phyloP scores from a whole-genome alignment of 306 rosid species.

The Gastrolobium villosum region DNA sequence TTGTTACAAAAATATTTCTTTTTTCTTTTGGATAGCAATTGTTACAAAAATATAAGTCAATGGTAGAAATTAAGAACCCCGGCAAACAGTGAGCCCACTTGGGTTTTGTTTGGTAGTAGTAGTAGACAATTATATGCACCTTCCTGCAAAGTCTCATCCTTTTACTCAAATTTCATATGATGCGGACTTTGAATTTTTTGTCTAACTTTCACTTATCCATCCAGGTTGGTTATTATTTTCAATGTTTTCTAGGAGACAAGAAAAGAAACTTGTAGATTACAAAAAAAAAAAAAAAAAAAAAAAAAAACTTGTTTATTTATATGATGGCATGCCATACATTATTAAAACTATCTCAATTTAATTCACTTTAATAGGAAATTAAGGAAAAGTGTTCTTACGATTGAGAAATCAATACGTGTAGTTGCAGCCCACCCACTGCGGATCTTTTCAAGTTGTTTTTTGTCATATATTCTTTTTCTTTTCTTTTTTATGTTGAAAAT shows the following conservation, averaged over 20 bases:
- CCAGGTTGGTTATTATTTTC: slow-evolving; percentile 3
- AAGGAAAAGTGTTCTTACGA: slow-evolving; percentile 41
- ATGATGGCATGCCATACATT: background rate
- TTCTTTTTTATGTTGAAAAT: background rate
- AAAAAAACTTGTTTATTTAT: background rate
- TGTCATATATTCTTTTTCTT: background rate
- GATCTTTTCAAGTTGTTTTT: slow-evolving; percentile 16
- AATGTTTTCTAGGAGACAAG: slow-evolving; percentile 1
- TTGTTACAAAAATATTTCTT: slow-evolving; percentile 23
- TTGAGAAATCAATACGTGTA: slow-evolving; percentile 48
- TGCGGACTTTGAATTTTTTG: slow-evolving; percentile 35
- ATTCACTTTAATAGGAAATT: background rate
- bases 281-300: no score
- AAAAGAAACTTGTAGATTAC: background rate
- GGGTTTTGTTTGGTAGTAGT: slow-evolving; percentile 43
- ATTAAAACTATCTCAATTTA: background rate
- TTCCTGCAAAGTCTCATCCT: slow-evolving; percentile 40
- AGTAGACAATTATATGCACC: slow-evolving; percentile 38
- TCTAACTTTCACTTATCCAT: slow-evolving; percentile 23
- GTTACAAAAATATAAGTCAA: slow-evolving; percentile 29
- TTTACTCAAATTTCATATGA: slow-evolving; percentile 31
- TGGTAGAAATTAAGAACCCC: slow-evolving; percentile 25
- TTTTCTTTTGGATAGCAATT: background rate
- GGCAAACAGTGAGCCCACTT: slow-evolving; percentile 39
- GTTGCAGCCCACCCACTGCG: slow-evolving; percentile 15